Conservation (phyloP, 176 grass and related monocot species). For the Puccinellia tenuiflora region DNA sequence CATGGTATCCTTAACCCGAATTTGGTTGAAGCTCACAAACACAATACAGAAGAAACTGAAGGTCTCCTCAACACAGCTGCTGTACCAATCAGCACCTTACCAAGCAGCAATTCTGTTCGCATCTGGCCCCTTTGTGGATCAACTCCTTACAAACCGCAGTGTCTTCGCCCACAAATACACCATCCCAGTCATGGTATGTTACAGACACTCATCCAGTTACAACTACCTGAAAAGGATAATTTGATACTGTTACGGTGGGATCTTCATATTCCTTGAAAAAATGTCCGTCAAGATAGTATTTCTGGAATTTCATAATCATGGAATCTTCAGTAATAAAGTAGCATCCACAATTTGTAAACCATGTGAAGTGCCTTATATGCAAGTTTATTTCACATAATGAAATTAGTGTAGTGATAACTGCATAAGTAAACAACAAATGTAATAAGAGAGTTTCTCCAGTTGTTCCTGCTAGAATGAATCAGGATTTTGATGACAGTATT, state of each 20-base stretch:
- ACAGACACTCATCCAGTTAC: slow-evolving; percentile 10
- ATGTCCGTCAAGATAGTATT: slow-evolving; percentile 7
- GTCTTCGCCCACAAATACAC: slow-evolving; percentile 88
- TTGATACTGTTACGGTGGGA: neutral
- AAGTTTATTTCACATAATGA: neutral
- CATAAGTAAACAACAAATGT: slow-evolving; percentile 3
- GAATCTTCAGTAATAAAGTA: neutral
- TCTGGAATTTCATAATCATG: slow-evolving; percentile 8
- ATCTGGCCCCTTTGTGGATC: slow-evolving; percentile 93
- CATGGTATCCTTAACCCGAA: slow-evolving; percentile 55
- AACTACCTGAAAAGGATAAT: slow-evolving; percentile 14
- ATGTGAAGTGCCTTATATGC: neutral
- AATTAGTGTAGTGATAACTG: slow-evolving; percentile 12
- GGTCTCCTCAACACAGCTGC: slow-evolving; percentile 88
- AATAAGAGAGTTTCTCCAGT: neutral
- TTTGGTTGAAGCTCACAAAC: slow-evolving; percentile 77
- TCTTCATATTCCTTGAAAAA: neutral
- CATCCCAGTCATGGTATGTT: slow-evolving; percentile 70
- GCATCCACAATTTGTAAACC: neutral
- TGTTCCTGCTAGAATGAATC: slow-evolving; percentile 15
- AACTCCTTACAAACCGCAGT: slow-evolving; percentile 67
- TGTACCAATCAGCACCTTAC: slow-evolving; percentile 94
- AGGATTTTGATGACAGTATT: slow-evolving; percentile 7
- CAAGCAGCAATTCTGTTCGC: slow-evolving; percentile 85
- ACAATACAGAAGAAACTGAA: slow-evolving; percentile 99